A percentile compares a stretch with the other conserved stretches of the same genome.
phyloP scores from a whole-genome alignment of 2,329 filamentous ascomycete species.

The Harringtonia aguacate region DNA sequence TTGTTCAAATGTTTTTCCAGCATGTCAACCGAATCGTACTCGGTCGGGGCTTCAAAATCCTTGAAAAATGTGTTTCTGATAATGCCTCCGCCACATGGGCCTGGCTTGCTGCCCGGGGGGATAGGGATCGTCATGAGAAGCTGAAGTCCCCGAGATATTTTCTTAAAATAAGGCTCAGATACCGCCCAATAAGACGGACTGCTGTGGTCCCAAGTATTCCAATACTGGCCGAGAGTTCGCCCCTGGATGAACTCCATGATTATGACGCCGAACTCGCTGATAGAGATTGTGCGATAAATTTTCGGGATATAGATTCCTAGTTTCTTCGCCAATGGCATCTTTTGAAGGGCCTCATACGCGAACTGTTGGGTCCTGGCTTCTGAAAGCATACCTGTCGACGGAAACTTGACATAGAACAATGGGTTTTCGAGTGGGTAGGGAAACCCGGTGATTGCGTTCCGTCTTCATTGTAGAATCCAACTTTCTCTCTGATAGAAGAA shows the following conservation, averaged over 20 bases:
- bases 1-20: background rate
- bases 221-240: background rate
- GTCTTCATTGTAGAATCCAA: too few species aligned
- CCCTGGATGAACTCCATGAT: background rate
- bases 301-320: background rate
- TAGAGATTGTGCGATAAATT: background rate
- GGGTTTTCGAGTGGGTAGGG: background rate
- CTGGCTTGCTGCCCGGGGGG: background rate
- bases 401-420: background rate
- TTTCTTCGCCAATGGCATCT: background rate
- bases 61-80: background rate
- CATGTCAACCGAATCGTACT: background rate
- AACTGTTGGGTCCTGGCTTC: background rate
- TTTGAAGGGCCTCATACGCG: background rate
- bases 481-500: too few species aligned
- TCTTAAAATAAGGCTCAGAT: background rate
- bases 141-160: background rate
- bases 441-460: background rate
- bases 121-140: background rate
- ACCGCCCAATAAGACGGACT: too few species aligned
- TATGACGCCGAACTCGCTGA: background rate
- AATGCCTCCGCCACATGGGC: background rate
- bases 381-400: background rate
- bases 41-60: background rate
- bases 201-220: background rate